Evolutionary conservation across 306 rosid genomes (phyloP), one percentile per base, ranked within the genome.

Genomic region (Castanea crenata): DNA sequence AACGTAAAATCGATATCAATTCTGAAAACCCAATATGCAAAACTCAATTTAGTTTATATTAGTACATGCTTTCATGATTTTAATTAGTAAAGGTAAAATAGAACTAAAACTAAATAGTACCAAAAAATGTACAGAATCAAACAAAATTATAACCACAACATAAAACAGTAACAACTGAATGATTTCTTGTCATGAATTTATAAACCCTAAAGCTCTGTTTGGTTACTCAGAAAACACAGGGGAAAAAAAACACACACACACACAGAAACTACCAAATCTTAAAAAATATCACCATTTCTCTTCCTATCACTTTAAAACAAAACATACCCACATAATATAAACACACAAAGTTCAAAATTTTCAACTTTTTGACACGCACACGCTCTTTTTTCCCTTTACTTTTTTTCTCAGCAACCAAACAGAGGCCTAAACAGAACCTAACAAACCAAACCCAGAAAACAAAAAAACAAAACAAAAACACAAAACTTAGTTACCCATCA

Each of bases 401-500:
- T 51, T 80, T 44, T 49, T 49, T 81, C 55, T 27, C 73, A 67
- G 35, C 51, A 77, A 64, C 58, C 68, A 76, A 80, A 76, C 18
- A 62, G 38, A 61, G 58, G 58, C 29, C n/a, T 14, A 19, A 27
- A 61, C 1, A 41, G 11, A 70, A 70, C 52, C 14, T 8, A 83
- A 52, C 29, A 55, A 70, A 64, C 32, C 67, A 83, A 79, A 46
- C 55, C 52, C 25, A 19, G 34, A 10, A 64, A 78, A 5, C 18
- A 25, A 76, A 69, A 21, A 29, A 61, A 38, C 4, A 27, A 32
- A 62, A 19, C 19, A 38, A 1, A 55, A 20, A 25, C 1, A 46
- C 1, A 81, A 15, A 3, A 57, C 2, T 14, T 0, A 41, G 46
- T 65, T 80, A 80, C 89, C 91, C 82, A 73, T 73, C 18, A 58